A percentile compares a stretch with the other conserved stretches of the same genome.
These are phyloP conservation scores for Umbelopsis sp. DNA, from an alignment of 371 early-diverging fungal genomes.

Conservation along the genomic window DNA sequence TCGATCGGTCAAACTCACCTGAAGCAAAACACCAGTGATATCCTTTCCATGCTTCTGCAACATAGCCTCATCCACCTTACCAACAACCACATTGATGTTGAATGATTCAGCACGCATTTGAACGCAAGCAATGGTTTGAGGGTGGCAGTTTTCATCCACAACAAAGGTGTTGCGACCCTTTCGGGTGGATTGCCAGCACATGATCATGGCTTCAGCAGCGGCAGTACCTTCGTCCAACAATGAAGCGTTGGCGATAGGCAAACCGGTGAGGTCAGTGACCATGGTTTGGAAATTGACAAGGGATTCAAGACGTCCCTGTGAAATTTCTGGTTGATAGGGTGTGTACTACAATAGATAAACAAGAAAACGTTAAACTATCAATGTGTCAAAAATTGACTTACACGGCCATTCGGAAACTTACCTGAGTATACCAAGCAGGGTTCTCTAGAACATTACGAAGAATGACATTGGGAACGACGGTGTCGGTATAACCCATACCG, in stretches of 20 bases:
- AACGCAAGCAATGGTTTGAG: constrained; percentile 93
- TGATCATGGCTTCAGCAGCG: constrained; percentile 96
- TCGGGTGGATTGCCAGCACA: constrained; percentile 77
- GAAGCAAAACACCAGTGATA: constrained; percentile 86
- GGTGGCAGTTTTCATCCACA: constrained; percentile 90
- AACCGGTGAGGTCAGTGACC: constrained; percentile 91
- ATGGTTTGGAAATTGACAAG: constrained; percentile 96
- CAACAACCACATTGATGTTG: constrained; percentile 87
- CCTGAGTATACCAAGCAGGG: constrained; percentile 97
- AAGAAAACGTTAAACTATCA: too few species aligned
- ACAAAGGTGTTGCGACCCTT: constrained; percentile 85
- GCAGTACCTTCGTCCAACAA: constrained; percentile 98
- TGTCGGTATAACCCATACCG: constrained; percentile 94
- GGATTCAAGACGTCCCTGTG: constrained; percentile 96
- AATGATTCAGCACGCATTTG: constrained; percentile 93
- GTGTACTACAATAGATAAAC: constrained; percentile 74
- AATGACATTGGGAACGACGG: constrained; percentile 92
- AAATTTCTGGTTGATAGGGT: constrained; percentile 98
- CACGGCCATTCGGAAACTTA: constrained; percentile 23
- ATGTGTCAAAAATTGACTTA: not conserved
- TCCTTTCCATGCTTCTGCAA: constrained; percentile 75
- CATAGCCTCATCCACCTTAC: constrained; percentile 77
- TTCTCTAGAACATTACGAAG: constrained; percentile 95
- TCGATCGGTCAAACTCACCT: constrained; percentile 56
- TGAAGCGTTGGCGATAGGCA: constrained; percentile 95